Base-by-base conservation (phyloP, 2,329 filamentous ascomycete genomes). In the Sarocladiaceae sp. region DNA sequence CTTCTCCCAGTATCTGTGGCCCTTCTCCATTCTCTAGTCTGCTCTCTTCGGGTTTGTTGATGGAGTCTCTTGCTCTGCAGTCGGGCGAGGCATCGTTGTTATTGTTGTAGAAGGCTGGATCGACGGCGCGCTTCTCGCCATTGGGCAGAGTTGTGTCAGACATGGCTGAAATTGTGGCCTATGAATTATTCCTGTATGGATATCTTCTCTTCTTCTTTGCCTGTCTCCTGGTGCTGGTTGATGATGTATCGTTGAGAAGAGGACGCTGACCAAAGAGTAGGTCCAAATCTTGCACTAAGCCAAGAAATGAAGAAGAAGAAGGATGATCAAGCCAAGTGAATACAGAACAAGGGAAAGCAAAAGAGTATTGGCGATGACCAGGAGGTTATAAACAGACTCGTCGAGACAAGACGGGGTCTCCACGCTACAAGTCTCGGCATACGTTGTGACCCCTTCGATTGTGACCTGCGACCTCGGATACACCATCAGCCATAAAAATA, bases 81-180 rank as follows among this genome's bases (percentile, higher is more conserved):
- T 22, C 17, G 7, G 37, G 37, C n/a, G n/a, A n/a, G n/a, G n/a
- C n/a, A n/a, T n/a, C n/a, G 6, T 15, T 20, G 6, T 6, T 10
- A 23, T 40, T 23, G 20, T 40, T 40, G 37, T 40, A 40, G 18
- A 40, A 40, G 17, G 37, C 37, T 8, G 37, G 17, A n/a, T 40
- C 18, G 8, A 17, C 37, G 17, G 20, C 17, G 17, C 37, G 37
- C 37, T 40, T 46, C 22, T 46, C 40, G 23, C 22, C 23, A 18
- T 46, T 46, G 17, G 40, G 40, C 25, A 46, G 13, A 17, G 40
- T 46, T 26, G 40, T 46, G 23, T 46, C 40, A 46, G 22, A 46
- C 40, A 29, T 46, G 4, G 15, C n/a, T 4, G 22, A 33, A 15
- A 10, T 15, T 15, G 29, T 33, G 29, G 29, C n/a, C n/a, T n/a